phyloP scores from a whole-genome alignment of 257 asterid genomes.

The Nicotiana benthamiana region DNA sequence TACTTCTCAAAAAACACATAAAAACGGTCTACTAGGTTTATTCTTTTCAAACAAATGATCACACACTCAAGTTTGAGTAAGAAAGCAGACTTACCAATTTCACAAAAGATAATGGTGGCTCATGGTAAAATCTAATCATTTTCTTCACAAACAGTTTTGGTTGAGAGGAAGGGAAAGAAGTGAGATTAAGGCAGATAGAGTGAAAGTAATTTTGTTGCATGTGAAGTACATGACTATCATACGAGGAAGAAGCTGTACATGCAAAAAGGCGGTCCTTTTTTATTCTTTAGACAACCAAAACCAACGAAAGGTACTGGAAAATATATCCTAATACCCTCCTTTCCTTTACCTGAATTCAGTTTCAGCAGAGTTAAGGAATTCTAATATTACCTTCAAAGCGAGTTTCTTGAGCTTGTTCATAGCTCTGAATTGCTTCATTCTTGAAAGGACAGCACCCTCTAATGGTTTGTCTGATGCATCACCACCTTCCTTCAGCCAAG shows the following conservation, averaged over 20 bases:
- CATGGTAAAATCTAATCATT: not conserved
- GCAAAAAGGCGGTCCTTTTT: not conserved
- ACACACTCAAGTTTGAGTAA: not conserved
- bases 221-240: not conserved
- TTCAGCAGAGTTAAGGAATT: not conserved
- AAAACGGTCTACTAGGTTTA: not conserved
- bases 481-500: slow-evolving; percentile 79
- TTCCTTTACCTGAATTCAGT: not conserved
- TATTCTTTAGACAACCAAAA: not conserved
- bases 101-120: not conserved
- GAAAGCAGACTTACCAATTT: not conserved
- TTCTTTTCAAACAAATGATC: not conserved
- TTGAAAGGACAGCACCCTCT: slow-evolving; percentile 75
- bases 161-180: not conserved
- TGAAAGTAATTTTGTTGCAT: not conserved
- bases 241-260: not conserved
- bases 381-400: slow-evolving; percentile 63
- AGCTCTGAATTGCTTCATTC: slow-evolving; percentile 94
- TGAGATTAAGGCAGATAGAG: not conserved
- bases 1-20: too few species aligned
- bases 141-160: not conserved
- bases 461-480: slow-evolving; percentile 82
- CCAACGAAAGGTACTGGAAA: not conserved
- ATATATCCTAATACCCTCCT: not conserved
- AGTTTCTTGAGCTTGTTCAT: slow-evolving; percentile 90